Percentiles rank a stretch among this genome's conserved stretches.
These are phyloP conservation scores for Geranium incanum DNA, from an alignment of 441 rosid species.

Conservation along the genomic window DNA sequence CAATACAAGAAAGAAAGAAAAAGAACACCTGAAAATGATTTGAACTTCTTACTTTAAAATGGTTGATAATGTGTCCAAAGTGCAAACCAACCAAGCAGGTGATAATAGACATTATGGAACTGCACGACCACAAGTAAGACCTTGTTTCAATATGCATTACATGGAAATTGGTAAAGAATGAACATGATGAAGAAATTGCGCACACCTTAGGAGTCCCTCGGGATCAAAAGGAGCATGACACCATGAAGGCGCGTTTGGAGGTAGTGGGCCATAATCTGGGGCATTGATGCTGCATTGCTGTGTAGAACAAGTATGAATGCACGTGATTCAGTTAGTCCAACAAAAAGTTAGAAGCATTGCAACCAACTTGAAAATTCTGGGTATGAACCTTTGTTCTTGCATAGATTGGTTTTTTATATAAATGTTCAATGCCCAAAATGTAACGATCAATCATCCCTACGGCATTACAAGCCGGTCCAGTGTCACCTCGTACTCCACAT, in stretches of 20 bases:
- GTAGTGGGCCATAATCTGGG: conserved; percentile 62
- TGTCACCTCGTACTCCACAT: conserved; percentile 64
- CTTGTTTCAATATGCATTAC: background rate
- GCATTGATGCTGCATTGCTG: conserved; percentile 72
- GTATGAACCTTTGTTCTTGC: conserved; percentile 48
- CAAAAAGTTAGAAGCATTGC: background rate
- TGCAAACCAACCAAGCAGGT: conserved; percentile 74
- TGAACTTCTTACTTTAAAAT: conserved; percentile 50
- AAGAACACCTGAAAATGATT: background rate
- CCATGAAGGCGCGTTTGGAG: conserved; percentile 78
- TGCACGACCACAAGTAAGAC: conserved; percentile 28
- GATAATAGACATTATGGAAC: conserved; percentile 69
- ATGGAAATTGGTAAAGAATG: background rate
- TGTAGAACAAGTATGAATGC: conserved; percentile 14
- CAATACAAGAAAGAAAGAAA: background rate
- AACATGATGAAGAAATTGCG: conserved; percentile 2
- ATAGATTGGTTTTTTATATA: conserved; percentile 59
- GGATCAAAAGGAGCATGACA: conserved; percentile 94
- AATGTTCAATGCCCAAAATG: conserved; percentile 52
- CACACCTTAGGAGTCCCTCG: conserved; percentile 76
- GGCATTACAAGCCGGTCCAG: conserved; percentile 76
- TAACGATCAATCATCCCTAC: conserved; percentile 71
- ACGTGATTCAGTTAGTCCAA: background rate
- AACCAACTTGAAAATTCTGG: background rate
- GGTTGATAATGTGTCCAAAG: conserved; percentile 63